These are phyloP conservation scores for Rasamsonia emersonii DNA, from an alignment of 2,329 filamentous ascomycete genomes.

Conservation along the genomic window DNA sequence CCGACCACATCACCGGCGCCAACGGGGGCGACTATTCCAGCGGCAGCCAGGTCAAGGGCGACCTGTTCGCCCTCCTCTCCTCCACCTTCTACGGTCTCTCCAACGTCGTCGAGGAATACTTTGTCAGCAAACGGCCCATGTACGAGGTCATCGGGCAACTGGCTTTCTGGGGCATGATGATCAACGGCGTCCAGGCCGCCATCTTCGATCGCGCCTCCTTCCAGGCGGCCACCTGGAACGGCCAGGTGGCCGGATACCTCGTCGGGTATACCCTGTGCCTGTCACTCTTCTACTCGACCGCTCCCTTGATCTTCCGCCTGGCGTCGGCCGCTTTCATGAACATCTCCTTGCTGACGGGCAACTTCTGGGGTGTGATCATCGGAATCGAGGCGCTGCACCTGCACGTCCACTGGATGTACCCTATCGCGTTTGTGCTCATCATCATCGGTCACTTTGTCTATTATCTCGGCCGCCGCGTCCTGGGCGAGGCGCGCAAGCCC, in stretches of 20 bases:
- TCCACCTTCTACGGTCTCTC: slow-evolving; percentile 84
- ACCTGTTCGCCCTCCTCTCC: slow-evolving; percentile 81
- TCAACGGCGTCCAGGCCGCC: slow-evolving; percentile 82
- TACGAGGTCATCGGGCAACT: slow-evolving; percentile 93
- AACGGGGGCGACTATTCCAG: slow-evolving; percentile 54
- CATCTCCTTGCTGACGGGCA: slow-evolving; percentile 84
- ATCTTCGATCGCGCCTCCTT: slow-evolving; percentile 84
- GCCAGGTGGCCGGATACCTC: slow-evolving; percentile 67
- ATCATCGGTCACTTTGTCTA: slow-evolving; percentile 78
- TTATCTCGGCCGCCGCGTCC: slow-evolving; percentile 70
- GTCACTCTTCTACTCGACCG: slow-evolving; percentile 76
- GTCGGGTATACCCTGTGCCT: slow-evolving; percentile 83
- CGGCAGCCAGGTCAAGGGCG: slow-evolving; percentile 73
- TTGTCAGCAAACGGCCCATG: slow-evolving; percentile 75
- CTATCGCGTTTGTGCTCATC: slow-evolving; percentile 89
- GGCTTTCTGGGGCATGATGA: slow-evolving; percentile 76
- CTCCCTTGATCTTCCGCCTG: slow-evolving; percentile 81
- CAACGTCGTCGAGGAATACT: slow-evolving; percentile 91
- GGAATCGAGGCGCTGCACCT: slow-evolving; percentile 79
- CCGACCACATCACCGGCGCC: slow-evolving; percentile 70
- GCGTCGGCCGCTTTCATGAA: slow-evolving; percentile 92
- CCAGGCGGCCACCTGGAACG: slow-evolving; percentile 54
- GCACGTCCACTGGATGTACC: slow-evolving; percentile 80
- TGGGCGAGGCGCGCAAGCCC: slow-evolving; percentile 88
- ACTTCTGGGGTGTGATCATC: slow-evolving; percentile 95